These are phyloP conservation scores for Cutaneotrichosporon cutaneum DNA, from an alignment of 1,284 basidiomycete species.

Conservation along the genomic window DNA sequence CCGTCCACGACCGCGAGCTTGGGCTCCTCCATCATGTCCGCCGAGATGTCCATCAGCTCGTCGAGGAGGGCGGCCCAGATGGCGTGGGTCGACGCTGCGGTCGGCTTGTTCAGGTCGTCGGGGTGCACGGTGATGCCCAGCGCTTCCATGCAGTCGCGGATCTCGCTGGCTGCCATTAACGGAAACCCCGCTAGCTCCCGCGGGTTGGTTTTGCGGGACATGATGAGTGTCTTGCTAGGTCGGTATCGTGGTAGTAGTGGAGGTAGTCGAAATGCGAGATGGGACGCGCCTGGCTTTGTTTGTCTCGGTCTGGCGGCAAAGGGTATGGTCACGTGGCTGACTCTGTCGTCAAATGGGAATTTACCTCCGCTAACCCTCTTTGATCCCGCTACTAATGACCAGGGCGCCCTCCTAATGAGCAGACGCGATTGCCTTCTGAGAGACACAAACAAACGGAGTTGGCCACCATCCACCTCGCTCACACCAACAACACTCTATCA, in stretches of 20 bases:
- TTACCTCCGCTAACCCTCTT: conserved; percentile 6
- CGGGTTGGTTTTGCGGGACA: conserved; percentile 25
- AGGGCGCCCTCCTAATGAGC: background rate
- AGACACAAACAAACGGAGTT: conserved; percentile 15
- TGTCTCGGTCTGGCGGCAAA: conserved; percentile 5
- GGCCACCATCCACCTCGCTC: background rate
- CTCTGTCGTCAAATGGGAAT: background rate
- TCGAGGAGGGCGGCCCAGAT: conserved; percentile 59
- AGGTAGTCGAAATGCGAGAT: background rate
- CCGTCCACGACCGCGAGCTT: conserved; percentile 60
- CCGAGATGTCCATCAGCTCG: conserved; percentile 65
- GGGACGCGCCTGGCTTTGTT: conserved; percentile 7
- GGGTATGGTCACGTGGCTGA: background rate
- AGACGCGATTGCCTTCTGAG: conserved; percentile 16
- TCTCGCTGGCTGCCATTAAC: conserved; percentile 29
- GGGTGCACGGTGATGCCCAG: conserved; percentile 57
- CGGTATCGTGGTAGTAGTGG: background rate
- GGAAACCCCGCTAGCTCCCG: conserved; percentile 39
- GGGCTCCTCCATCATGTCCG: conserved; percentile 63
- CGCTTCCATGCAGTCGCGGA: conserved; percentile 40
- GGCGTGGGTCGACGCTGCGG: conserved; percentile 63
- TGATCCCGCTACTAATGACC: background rate
- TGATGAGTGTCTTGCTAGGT: background rate
- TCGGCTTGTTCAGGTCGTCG: conserved; percentile 69
- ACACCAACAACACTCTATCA: background rate